phyloP scores from a whole-genome alignment of 306 rosid species.

The Senna tora region DNA sequence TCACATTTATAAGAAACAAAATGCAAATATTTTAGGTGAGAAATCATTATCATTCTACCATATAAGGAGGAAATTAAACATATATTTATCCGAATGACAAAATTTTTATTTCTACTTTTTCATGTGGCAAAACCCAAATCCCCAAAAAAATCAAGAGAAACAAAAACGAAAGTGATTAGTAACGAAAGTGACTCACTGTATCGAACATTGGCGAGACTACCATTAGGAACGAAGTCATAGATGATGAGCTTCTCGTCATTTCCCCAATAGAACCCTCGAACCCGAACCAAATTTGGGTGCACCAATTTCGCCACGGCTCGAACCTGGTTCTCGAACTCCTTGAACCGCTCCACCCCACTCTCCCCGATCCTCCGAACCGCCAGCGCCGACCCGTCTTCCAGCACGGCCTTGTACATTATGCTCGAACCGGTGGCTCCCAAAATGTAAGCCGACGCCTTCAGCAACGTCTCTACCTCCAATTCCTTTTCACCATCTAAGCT shows the following conservation, averaged over 20 bases:
- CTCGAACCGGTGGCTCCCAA: slow-evolving; percentile 95
- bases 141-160: too few relatives aligned
- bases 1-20: too few relatives aligned
- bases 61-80: too few relatives aligned
- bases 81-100: too few relatives aligned
- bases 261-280: slow-evolving; percentile 96
- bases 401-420: slow-evolving; percentile 93
- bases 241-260: slow-evolving; percentile 83
- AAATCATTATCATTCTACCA: too few relatives aligned
- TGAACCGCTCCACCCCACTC: slow-evolving; percentile 72
- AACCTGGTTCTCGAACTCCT: slow-evolving; percentile 84
- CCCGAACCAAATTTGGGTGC: slow-evolving; percentile 81
- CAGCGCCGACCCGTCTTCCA: slow-evolving; percentile 75
- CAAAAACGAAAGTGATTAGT: too few relatives aligned
- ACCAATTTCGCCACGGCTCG: slow-evolving; percentile 74
- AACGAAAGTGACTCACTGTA: slow-evolving; percentile 62
- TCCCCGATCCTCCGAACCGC: slow-evolving; percentile 96
- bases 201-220: slow-evolving; percentile 92
- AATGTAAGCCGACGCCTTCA: slow-evolving; percentile 87
- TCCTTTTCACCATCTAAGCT: slow-evolving; percentile 78
- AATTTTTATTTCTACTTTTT: too few relatives aligned
- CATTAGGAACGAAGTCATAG: slow-evolving; percentile 93
- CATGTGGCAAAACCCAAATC: too few relatives aligned
- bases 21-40: too few relatives aligned
- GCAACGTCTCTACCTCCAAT: slow-evolving; percentile 76